Conservation (phyloP, 23 red algal species). For the Gracilaria caudata region DNA sequence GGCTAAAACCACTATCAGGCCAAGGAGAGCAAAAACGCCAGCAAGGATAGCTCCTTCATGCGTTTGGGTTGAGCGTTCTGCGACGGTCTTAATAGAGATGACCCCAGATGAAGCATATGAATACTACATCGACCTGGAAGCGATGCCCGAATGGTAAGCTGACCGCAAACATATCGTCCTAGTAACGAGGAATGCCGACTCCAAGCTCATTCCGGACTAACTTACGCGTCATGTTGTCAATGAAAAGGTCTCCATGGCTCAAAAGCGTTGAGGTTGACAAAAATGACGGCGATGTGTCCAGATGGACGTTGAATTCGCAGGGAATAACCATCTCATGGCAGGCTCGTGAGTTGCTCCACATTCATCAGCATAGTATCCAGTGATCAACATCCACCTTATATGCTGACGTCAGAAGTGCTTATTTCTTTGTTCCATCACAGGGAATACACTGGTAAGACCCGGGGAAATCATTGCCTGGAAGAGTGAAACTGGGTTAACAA, state of each 20-base stretch:
- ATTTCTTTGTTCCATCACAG: not conserved
- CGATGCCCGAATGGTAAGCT: slow-evolving; percentile 53
- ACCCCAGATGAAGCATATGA: slow-evolving; percentile 28
- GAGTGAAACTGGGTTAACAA: slow-evolving; percentile 66
- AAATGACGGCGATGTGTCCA: slow-evolving; percentile 38
- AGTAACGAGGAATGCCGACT: not conserved
- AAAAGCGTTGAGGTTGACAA: slow-evolving; percentile 67
- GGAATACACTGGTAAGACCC: slow-evolving; percentile 58
- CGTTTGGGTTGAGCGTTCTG: slow-evolving; percentile 58
- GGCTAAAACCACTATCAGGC: not conserved
- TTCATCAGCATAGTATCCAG: not conserved
- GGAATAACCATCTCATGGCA: slow-evolving; percentile 71
- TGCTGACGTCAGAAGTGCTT: not conserved
- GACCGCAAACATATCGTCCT: not conserved
- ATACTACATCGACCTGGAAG: slow-evolving; percentile 58
- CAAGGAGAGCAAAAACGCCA: not conserved
- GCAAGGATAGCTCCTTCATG: slow-evolving; percentile 11
- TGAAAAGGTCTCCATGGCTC: slow-evolving; percentile 63
- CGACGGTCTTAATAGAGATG: slow-evolving; percentile 34
- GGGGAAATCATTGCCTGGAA: slow-evolving; percentile 81
- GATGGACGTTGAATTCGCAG: slow-evolving; percentile 69
- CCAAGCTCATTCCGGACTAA: not conserved
- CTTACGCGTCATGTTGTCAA: not conserved
- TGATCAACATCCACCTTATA: not conserved
- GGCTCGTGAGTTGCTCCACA: slow-evolving; percentile 37